Evolutionary conservation across 345 rosid species (phyloP).

Genomic region (Punica granatum): DNA sequence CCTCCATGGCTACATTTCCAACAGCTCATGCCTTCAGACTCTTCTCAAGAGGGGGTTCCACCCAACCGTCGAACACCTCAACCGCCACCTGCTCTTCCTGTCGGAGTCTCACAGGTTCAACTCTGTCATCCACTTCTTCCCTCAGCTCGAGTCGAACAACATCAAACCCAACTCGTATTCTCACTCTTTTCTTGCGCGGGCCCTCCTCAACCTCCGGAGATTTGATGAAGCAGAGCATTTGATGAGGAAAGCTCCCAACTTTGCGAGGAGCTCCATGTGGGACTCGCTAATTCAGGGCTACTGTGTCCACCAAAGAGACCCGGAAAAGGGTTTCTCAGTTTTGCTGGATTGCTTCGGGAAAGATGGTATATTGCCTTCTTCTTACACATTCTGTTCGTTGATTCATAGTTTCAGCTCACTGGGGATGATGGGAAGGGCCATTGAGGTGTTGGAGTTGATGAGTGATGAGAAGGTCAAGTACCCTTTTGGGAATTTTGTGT

Average conservation of each 20-base stretch:
- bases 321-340: conserved; percentile 34
- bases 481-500: conserved; percentile 64
- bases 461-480: conserved; percentile 32
- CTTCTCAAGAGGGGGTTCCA: conserved; percentile 46
- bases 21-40: conserved; percentile 18
- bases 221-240: conserved; percentile 55
- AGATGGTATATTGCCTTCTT: conserved; percentile 56
- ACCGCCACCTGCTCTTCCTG: conserved; percentile 37
- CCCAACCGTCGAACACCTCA: conserved; percentile 39
- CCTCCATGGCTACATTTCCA: neutral
- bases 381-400: conserved; percentile 44
- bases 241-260: conserved; percentile 30
- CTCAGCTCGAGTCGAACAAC: conserved; percentile 26
- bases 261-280: conserved; percentile 24
- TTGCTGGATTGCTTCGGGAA: conserved; percentile 38
- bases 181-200: conserved; percentile 36
- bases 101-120: conserved; percentile 20
- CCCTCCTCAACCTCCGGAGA: conserved; percentile 44
- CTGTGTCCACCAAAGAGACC: conserved; percentile 31
- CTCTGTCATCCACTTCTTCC: conserved; percentile 24
- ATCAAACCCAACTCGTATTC: conserved; percentile 26
- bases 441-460: conserved; percentile 64
- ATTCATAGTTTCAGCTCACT: conserved; percentile 38
- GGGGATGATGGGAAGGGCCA: conserved; percentile 48
- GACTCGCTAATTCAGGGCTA: conserved; percentile 54